Conservation (phyloP, 2,329 filamentous ascomycete species). For the Aspergillus puulaauensis region DNA sequence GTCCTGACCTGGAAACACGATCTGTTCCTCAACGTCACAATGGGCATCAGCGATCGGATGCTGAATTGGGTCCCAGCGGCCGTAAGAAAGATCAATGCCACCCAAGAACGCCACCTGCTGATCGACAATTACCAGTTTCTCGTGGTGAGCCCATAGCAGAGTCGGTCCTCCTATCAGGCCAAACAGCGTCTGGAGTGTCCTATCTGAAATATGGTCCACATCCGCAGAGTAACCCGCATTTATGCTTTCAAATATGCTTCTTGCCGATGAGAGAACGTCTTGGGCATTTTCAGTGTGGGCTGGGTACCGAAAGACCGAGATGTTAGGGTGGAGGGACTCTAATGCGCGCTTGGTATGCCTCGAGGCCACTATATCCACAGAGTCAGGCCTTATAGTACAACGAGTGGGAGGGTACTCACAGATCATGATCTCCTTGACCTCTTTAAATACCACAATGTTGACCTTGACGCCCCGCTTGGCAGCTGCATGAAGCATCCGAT, state of each 20-base stretch:
- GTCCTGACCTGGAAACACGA: not conserved
- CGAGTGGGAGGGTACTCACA: not conserved
- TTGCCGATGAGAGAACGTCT: not conserved
- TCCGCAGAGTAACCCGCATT: not conserved
- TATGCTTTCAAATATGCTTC: not conserved
- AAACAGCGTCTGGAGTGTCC: not conserved
- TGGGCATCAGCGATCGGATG: not conserved
- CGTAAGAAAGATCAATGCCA: not conserved
- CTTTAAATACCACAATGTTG: not conserved
- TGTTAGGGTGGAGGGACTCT: not conserved
- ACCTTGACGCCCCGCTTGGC: not conserved
- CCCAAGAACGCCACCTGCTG: not conserved
- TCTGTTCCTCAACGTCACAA: not conserved
- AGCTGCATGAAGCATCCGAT: not conserved
- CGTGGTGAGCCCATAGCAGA: not conserved
- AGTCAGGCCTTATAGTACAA: not conserved
- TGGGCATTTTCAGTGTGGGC: not conserved
- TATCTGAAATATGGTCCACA: not conserved
- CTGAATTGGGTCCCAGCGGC: not conserved
- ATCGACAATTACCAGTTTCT: not conserved
- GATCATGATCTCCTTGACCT: not conserved
- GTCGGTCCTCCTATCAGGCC: not conserved
- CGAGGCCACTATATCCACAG: not conserved
- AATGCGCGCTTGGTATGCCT: not conserved
- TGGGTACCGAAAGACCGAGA: not conserved